These are phyloP conservation scores for Aspergillus kassunensis DNA, from an alignment of 495 filamentous ascomycete species.

Conservation along the genomic window DNA sequence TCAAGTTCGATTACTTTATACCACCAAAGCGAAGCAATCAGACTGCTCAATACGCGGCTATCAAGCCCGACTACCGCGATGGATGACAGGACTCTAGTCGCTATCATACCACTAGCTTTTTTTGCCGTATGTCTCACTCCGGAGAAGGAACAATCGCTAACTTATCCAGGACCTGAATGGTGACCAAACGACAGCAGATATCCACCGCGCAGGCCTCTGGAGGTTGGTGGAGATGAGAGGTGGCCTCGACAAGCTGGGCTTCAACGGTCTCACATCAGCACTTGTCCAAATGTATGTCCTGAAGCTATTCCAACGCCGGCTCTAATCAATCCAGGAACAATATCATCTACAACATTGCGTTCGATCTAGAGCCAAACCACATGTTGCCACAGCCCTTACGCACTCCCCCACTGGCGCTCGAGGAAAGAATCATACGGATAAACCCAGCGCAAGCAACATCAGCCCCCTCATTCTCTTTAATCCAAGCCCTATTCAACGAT, in stretches of 20 bases:
- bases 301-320: background rate
- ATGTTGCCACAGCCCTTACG: background rate
- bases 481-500: background rate
- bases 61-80: background rate
- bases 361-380: background rate
- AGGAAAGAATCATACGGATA: background rate
- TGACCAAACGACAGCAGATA: background rate
- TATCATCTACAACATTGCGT: slow-evolving; percentile 3
- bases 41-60: slow-evolving; percentile 3
- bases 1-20: slow-evolving; percentile 5
- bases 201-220: background rate
- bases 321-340: background rate
- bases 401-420: background rate
- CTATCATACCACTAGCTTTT: slow-evolving; percentile 1
- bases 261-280: background rate
- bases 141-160: background rate
- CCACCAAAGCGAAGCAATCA: slow-evolving; percentile 4
- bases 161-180: background rate
- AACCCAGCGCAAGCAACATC: background rate
- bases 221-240: background rate
- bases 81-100: slow-evolving; percentile 6
- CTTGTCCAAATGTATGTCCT: background rate
- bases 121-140: slow-evolving; percentile 2
- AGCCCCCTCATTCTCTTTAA: background rate
- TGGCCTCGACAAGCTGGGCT: background rate